Evolutionary conservation across 2,329 filamentous ascomycete genomes (phyloP).

Genomic region (Talaromyces rugulosus): DNA sequence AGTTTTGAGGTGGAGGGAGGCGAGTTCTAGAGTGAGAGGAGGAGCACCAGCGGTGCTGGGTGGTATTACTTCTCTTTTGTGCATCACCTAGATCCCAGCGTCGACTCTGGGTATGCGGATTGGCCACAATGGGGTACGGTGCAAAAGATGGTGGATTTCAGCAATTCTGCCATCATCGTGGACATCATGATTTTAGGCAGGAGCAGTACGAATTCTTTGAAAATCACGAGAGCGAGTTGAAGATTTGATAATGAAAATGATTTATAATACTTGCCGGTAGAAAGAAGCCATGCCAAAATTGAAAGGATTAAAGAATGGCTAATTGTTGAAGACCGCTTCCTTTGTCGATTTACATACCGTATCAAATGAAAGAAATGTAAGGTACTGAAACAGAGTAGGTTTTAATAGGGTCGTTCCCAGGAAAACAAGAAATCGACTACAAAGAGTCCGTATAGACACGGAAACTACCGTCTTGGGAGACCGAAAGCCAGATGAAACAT

Average conservation of each 20-base stretch:
- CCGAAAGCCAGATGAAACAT: neutral
- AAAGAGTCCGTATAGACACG: neutral
- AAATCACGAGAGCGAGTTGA: neutral
- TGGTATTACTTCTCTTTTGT: slow-evolving; percentile 72
- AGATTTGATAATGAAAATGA: neutral
- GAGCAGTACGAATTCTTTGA: slow-evolving; percentile 37
- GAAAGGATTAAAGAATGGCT: neutral
- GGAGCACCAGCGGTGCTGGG: slow-evolving; percentile 21
- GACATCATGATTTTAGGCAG: slow-evolving; percentile 46
- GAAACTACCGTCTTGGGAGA: neutral
- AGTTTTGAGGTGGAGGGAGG: too few species aligned
- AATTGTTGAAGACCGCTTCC: neutral
- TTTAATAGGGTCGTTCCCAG: neutral
- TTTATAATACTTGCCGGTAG: neutral
- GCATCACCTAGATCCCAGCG: slow-evolving; percentile 67
- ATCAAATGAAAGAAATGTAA: neutral
- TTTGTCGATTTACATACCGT: neutral
- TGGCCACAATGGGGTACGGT: slow-evolving; percentile 54
- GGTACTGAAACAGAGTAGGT: neutral
- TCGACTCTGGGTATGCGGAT: slow-evolving; percentile 34
- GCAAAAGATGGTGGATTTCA: slow-evolving; percentile 50
- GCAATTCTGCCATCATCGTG: slow-evolving; percentile 32
- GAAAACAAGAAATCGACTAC: neutral
- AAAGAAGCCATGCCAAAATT: neutral
- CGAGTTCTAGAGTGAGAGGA: too few species aligned